phyloP scores from a whole-genome alignment of 352 stramenopile species.

The Globisporangium iwayamae region DNA sequence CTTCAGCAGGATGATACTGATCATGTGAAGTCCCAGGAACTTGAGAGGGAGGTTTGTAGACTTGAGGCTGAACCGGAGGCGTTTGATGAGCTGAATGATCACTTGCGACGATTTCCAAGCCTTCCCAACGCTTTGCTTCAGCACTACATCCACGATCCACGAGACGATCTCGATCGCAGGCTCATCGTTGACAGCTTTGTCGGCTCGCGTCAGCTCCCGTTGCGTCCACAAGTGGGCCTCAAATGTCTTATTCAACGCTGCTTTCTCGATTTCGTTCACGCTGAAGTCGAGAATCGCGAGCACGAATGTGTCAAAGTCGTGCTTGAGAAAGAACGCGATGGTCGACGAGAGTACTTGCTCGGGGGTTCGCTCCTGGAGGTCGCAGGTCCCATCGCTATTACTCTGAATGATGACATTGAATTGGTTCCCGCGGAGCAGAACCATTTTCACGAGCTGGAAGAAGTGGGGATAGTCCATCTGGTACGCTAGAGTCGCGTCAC shows the following conservation, averaged over 20 bases:
- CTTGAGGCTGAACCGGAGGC: conserved; percentile 29
- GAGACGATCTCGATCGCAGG: conserved; percentile 73
- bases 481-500: not conserved
- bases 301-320: conserved; percentile 16
- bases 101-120: not conserved
- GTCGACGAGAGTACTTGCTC: conserved; percentile 6
- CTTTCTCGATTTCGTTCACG: conserved; percentile 58
- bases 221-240: conserved; percentile 81
- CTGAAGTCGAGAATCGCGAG: conserved; percentile 43
- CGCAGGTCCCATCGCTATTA: not conserved
- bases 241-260: conserved; percentile 38
- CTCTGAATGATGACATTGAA: conserved; percentile 18
- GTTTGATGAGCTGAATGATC: conserved; percentile 17
- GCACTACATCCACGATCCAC: conserved; percentile 59
- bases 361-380: conserved; percentile 10
- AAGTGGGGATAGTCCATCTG: conserved; percentile 18
- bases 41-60: conserved; percentile 67
- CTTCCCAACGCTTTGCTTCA: conserved; percentile 13
- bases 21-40: conserved; percentile 43
- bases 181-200: conserved; percentile 44
- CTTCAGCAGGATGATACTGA: conserved; percentile 37
- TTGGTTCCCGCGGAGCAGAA: conserved; percentile 52
- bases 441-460: conserved; percentile 43
- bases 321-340: not conserved
- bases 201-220: conserved; percentile 44